Base-by-base conservation (phyloP, 768 basidiomycete genomes). In the Clitopilus hobsonii region DNA sequence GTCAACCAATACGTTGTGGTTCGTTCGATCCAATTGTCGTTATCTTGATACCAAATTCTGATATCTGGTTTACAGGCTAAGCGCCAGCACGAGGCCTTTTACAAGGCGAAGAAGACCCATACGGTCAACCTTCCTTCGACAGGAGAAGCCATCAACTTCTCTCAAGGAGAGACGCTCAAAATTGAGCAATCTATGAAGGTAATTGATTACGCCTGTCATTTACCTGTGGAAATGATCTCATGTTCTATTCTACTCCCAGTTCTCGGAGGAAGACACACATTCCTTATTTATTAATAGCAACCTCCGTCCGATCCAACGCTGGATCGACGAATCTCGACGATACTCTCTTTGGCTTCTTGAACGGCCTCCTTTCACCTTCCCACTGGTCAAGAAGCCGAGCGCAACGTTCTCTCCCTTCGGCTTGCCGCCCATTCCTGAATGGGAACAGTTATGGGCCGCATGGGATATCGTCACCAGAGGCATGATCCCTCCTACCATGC, bases 301-400 rank as follows among this genome's bases (percentile, higher is more conserved):
- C 54, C 74, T 99, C n/a, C 82, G 95, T 4, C 84, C 91, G 5
- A 77, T 98, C 47, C 84, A 92, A 60, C 81, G 87, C 26, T 99
- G 94, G 96, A 83, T 75, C 32, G 93, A 96, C 62, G 77, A 76
- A 50, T 73, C 79, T 25, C 72, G 78, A 22, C 80, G 79, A 48
- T 96, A 94, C 67, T 89, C 90, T 1, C 73, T 98, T 25, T 98
- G 92, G 90, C 80, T 98, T 7, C 78, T 98, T 38, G 94, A 98
- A 69, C 84, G 93, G 13, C 91, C 95, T 1, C 71, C 82, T 0
- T 91, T 97, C 71, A 66, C 70, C 27, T 95, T 98, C 74, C 85
- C 87, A 28, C 71, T 84, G 0, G 69, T 89, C 0, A 66, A 71
- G 6, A 69, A 78, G 1, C 77, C 80, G 5, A 55, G 64, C 7